phyloP scores from a whole-genome alignment of 441 rosid species.

The Omphalea diandra region DNA sequence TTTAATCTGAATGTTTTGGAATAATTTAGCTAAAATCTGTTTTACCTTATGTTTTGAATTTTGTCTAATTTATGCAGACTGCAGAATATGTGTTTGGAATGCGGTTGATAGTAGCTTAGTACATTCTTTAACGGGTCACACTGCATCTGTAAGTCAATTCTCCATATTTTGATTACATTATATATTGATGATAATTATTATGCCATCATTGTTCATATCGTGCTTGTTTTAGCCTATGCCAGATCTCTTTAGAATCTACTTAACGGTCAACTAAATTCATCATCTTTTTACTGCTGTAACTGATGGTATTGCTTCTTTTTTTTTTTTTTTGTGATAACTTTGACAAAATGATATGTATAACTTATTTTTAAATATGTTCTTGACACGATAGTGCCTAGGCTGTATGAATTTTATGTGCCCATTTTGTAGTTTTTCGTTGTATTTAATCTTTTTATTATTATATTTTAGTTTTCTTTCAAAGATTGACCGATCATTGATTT shows the following conservation, averaged over 20 bases:
- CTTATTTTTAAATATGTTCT: slow-evolving; percentile 5
- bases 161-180: slow-evolving; percentile 7
- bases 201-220: slow-evolving; percentile 8
- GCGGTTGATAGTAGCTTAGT: slow-evolving; percentile 95
- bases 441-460: slow-evolving; percentile 1
- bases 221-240: slow-evolving; percentile 16
- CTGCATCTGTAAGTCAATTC: slow-evolving; percentile 71
- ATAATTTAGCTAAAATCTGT: slow-evolving; percentile 20
- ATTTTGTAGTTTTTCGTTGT: slow-evolving; percentile 3
- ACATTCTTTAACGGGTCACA: slow-evolving; percentile 96
- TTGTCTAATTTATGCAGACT: slow-evolving; percentile 55
- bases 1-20: slow-evolving; percentile 3
- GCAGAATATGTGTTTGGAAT: slow-evolving; percentile 99
- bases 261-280: slow-evolving; percentile 7
- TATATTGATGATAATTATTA: background rate
- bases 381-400: background rate
- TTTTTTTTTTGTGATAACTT: slow-evolving; percentile 1
- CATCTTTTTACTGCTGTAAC: slow-evolving; percentile 12
- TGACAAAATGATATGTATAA: background rate
- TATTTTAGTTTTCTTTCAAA: slow-evolving; percentile 12
- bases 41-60: slow-evolving; percentile 16
- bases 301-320: slow-evolving; percentile 6
- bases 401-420: background rate
- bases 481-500: slow-evolving; percentile 31
- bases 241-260: slow-evolving; percentile 7